Percentiles rank a stretch among this genome's conserved stretches.
Conservation (phyloP, 2,329 filamentous ascomycete genomes). For the Epichloe brachyelytri region DNA sequence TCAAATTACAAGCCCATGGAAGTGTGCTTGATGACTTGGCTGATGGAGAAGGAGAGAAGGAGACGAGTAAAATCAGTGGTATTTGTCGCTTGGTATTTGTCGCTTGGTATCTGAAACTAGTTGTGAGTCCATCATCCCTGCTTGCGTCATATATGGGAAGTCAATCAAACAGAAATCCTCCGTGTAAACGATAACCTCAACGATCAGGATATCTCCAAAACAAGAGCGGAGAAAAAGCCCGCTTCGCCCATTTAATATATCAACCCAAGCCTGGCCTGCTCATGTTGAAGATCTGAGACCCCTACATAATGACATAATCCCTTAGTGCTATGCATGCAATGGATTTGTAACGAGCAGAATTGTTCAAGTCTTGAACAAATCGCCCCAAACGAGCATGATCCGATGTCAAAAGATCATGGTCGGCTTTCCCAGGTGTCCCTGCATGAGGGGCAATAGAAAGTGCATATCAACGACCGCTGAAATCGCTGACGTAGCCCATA, state of each 20-base stretch:
- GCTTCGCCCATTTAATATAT: no score
- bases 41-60: background rate
- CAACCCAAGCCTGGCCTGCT: no score
- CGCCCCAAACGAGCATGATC: background rate
- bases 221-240: background rate
- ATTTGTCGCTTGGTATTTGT: background rate
- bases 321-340: no score
- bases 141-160: background rate
- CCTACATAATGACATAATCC: no score
- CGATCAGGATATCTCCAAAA: no score
- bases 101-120: conserved; percentile 2
- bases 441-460: background rate
- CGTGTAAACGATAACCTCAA: no score
- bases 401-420: no score
- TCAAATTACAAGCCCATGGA: background rate
- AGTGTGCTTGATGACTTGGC: background rate
- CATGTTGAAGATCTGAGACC: no score
- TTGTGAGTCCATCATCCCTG: background rate
- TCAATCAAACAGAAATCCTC: background rate
- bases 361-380: background rate
- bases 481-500: conserved; percentile 39
- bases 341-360: no score
- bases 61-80: background rate
- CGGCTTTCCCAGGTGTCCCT: background rate
- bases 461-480: conserved; percentile 23